Conservation (phyloP, 106 monocot genomes). For the Phalaenopsis aphrodite region DNA sequence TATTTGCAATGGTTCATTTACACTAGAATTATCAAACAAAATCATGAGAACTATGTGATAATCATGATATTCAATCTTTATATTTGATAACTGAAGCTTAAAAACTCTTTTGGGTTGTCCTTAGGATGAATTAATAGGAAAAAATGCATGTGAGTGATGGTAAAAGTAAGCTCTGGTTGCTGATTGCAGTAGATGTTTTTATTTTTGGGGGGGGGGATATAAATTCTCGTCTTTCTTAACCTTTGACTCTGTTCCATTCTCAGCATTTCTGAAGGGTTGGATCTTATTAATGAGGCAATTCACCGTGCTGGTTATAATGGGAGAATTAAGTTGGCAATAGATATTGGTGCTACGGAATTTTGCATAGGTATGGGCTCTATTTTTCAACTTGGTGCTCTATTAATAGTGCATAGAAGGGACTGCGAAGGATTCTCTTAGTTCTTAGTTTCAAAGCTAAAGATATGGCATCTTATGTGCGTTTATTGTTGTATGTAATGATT, state of each 20-base stretch:
- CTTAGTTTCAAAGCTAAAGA: not conserved
- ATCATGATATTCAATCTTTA: slow-evolving; percentile 1
- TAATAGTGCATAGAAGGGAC: not conserved
- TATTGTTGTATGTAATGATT: not conserved
- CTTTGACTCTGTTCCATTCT: not conserved
- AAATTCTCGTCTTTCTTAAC: not conserved
- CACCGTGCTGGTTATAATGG: slow-evolving; percentile 86
- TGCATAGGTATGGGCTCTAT: slow-evolving; percentile 48
- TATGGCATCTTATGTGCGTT: not conserved
- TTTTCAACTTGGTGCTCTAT: not conserved
- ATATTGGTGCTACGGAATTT: slow-evolving; percentile 79
- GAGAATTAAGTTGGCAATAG: slow-evolving; percentile 78
- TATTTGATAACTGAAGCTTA: not conserved
- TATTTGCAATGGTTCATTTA: not conserved
- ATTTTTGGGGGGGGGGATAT: not conserved
- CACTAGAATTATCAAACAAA: not conserved
- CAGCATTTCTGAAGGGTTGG: slow-evolving; percentile 78
- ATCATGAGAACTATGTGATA: not conserved
- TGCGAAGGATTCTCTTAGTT: too few species aligned
- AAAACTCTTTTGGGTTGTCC: not conserved
- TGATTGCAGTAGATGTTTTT: too few species aligned
- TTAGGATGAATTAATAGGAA: not conserved
- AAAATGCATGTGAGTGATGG: not conserved
- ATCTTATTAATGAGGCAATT: slow-evolving; percentile 88
- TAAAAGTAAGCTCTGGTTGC: not conserved